Conservation (phyloP, 1,284 basidiomycete genomes). For the Tylopilus orsonianus region DNA sequence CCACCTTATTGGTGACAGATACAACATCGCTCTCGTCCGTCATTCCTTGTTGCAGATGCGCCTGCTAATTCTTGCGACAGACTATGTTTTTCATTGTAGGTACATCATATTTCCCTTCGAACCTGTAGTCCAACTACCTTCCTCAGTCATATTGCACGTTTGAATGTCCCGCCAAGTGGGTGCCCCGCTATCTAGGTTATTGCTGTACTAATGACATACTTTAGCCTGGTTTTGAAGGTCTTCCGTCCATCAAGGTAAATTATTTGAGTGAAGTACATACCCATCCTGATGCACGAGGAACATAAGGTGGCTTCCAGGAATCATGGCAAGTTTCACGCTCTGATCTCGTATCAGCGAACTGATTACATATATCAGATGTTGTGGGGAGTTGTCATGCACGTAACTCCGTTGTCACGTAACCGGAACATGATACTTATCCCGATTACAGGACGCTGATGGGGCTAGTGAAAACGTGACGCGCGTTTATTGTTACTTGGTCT, state of each 20-base stretch:
- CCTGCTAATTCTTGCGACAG: slow-evolving; percentile 33
- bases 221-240: slow-evolving; percentile 48
- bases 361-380: slow-evolving; percentile 34
- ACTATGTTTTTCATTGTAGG: slow-evolving; percentile 71
- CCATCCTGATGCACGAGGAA: slow-evolving; percentile 8
- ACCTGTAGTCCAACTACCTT: not conserved
- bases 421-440: not conserved
- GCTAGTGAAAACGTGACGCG: slow-evolving; percentile 56
- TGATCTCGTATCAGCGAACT: not conserved
- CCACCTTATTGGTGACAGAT: slow-evolving; percentile 54
- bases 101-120: not conserved
- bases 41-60: not conserved
- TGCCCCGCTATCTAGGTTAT: not conserved
- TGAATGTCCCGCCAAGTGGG: slow-evolving; percentile 37
- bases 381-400: slow-evolving; percentile 52
- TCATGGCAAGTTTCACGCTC: slow-evolving; percentile 37
- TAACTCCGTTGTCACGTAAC: slow-evolving; percentile 1
- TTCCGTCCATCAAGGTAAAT: slow-evolving; percentile 50
- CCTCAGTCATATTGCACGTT: slow-evolving; percentile 23
- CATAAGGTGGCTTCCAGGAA: slow-evolving; percentile 39
- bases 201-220: not conserved
- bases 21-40: slow-evolving; percentile 63
- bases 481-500: not conserved
- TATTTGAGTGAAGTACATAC: not conserved
- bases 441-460: slow-evolving; percentile 61